Percentiles rank a stretch among this genome's conserved stretches.
Evolutionary conservation across 2,329 filamentous ascomycete species (phyloP).

Genomic region (Ophiostoma tasmaniense): DNA sequence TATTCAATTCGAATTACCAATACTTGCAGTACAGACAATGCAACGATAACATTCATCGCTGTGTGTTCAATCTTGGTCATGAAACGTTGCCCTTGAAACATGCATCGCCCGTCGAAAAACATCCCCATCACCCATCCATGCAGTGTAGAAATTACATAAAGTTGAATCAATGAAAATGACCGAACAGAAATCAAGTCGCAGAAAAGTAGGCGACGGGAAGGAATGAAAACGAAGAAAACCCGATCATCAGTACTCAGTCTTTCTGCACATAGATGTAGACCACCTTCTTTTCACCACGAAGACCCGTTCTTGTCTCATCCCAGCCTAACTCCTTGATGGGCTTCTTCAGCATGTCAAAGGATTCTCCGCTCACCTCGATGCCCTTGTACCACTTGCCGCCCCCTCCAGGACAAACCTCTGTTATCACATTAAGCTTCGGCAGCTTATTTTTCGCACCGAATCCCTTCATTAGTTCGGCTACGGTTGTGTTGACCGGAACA

Average conservation of each 20-base stretch:
- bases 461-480: constrained; percentile 49
- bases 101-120: background rate
- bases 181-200: background rate
- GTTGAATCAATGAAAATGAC: background rate
- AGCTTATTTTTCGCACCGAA: constrained; percentile 47
- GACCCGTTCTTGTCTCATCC: constrained; percentile 43
- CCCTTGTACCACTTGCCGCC: constrained; percentile 53
- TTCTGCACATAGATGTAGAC: constrained; percentile 55
- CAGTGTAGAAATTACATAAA: background rate
- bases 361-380: constrained; percentile 41
- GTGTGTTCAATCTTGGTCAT: background rate
- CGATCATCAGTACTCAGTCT: constrained; percentile 27
- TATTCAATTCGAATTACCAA: background rate
- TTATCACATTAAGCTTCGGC: constrained; percentile 47
- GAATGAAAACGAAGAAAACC: background rate
- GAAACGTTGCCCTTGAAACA: background rate
- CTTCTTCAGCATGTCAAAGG: constrained; percentile 40
- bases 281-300: constrained; percentile 41
- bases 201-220: background rate
- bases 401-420: constrained; percentile 47
- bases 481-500: constrained; percentile 43
- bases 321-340: constrained; percentile 51
- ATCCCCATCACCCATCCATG: too few relatives aligned
- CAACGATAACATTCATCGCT: background rate
- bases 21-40: background rate